A percentile compares a stretch with the other conserved stretches of the same genome.
Evolutionary conservation across 176 grass and related monocot species (phyloP).

Genomic region (Ananas comosus): DNA sequence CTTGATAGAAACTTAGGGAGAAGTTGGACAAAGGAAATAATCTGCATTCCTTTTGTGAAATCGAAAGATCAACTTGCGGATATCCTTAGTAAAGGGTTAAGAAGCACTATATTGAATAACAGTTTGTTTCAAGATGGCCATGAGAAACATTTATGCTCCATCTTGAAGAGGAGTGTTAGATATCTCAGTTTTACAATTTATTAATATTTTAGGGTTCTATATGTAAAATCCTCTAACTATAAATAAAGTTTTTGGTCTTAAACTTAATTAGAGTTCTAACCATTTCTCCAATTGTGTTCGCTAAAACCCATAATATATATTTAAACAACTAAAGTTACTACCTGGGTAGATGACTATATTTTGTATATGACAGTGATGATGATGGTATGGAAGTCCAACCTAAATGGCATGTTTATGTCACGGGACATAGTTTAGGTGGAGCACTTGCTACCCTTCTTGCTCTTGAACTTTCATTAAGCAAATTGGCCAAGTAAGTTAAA

Average conservation of each 20-base stretch:
- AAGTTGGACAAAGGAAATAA: too few relatives aligned
- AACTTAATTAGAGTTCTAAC: background rate
- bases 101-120: too few relatives aligned
- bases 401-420: conserved; percentile 82
- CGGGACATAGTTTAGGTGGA: conserved; percentile 97
- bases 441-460: conserved; percentile 87
- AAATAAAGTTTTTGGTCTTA: background rate
- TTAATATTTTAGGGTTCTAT: conserved; percentile 1
- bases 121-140: too few relatives aligned
- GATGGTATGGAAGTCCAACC: conserved; percentile 36
- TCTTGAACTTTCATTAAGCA: conserved; percentile 84
- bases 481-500: conserved; percentile 73
- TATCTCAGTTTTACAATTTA: too few relatives aligned
- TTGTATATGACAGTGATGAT: conserved; percentile 36
- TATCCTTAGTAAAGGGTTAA: too few relatives aligned
- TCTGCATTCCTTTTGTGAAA: too few relatives aligned
- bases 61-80: too few relatives aligned
- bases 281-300: too few relatives aligned
- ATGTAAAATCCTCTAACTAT: conserved; percentile 10
- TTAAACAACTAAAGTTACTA: background rate
- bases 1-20: too few relatives aligned
- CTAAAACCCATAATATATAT: background rate
- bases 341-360: conserved; percentile 10
- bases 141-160: too few relatives aligned
- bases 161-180: too few relatives aligned